Conservation (phyloP, 2,329 filamentous ascomycete species). For the Clarireedia sp. region DNA sequence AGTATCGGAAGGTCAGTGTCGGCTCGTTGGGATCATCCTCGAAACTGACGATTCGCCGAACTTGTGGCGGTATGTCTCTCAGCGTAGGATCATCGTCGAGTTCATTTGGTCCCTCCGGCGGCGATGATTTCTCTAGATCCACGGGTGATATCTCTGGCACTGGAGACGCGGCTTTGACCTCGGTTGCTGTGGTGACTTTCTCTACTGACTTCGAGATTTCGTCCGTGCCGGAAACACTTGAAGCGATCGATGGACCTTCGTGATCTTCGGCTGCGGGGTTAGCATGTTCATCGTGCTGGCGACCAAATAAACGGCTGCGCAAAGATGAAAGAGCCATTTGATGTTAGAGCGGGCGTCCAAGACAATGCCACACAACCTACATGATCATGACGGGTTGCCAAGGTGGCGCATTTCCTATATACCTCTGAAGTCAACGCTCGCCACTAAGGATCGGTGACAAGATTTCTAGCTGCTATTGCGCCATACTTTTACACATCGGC, state of each 20-base stretch:
- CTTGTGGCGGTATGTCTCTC: constrained; percentile 44
- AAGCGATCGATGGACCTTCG: not conserved
- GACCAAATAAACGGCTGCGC: not conserved
- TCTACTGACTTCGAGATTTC: not conserved
- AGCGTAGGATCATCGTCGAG: constrained; percentile 43
- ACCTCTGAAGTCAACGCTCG: not conserved
- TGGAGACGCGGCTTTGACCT: not conserved
- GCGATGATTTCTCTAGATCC: constrained; percentile 4
- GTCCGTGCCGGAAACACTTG: constrained; percentile 2
- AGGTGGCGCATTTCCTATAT: not conserved
- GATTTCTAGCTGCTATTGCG: not conserved
- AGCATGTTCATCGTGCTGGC: not conserved
- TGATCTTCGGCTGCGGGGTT: not conserved
- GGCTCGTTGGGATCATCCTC: constrained; percentile 47
- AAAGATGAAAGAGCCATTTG: not conserved
- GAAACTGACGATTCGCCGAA: constrained; percentile 49
- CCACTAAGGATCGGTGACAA: not conserved
- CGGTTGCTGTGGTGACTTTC: not conserved
- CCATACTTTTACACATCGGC: not conserved
- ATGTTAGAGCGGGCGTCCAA: not conserved
- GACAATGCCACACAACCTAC: not conserved
- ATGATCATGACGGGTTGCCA: not conserved
- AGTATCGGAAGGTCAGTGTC: constrained; percentile 53
- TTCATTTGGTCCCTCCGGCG: not conserved
- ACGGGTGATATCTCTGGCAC: constrained; percentile 33